Evolutionary conservation across 768 basidiomycete species (phyloP).

Genomic region (Leccinum boreale): DNA sequence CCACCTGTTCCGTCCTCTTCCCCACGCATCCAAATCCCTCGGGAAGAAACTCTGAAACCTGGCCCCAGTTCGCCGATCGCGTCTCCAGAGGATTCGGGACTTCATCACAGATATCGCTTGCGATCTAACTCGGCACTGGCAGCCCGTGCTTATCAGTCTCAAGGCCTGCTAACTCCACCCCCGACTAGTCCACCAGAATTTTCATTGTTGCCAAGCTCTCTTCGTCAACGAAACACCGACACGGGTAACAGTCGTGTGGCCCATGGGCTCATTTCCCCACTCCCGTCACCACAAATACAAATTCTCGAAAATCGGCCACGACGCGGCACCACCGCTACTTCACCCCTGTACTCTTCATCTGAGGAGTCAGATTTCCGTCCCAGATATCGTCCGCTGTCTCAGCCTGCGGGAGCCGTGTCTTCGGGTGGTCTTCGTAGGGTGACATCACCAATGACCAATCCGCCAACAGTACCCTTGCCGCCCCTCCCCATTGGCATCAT

Average conservation of each 20-base stretch:
- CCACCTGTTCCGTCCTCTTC: neutral
- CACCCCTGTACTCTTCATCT: slow-evolving; percentile 4
- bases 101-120: slow-evolving; percentile 2
- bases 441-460: slow-evolving; percentile 8
- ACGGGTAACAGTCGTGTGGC: neutral
- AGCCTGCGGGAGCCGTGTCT: neutral
- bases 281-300: neutral
- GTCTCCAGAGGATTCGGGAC: slow-evolving; percentile 17
- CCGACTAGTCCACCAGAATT: slow-evolving; percentile 3
- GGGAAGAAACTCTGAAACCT: neutral
- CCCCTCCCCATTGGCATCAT: slow-evolving; percentile 18
- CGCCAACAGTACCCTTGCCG: slow-evolving; percentile 22
- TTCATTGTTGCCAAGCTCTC: neutral
- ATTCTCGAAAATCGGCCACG: slow-evolving; percentile 1
- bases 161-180: slow-evolving; percentile 5
- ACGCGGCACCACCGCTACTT: neutral
- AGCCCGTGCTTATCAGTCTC: neutral
- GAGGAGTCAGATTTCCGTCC: slow-evolving; percentile 5
- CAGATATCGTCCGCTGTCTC: slow-evolving; percentile 2
- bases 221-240: neutral
- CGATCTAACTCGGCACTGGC: slow-evolving; percentile 3
- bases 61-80: slow-evolving; percentile 9
- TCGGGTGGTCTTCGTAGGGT: slow-evolving; percentile 1
- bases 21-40: slow-evolving; percentile 18
- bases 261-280: neutral